Base-by-base conservation (phyloP, 306 rosid genomes). In the Rubus idaeus region DNA sequence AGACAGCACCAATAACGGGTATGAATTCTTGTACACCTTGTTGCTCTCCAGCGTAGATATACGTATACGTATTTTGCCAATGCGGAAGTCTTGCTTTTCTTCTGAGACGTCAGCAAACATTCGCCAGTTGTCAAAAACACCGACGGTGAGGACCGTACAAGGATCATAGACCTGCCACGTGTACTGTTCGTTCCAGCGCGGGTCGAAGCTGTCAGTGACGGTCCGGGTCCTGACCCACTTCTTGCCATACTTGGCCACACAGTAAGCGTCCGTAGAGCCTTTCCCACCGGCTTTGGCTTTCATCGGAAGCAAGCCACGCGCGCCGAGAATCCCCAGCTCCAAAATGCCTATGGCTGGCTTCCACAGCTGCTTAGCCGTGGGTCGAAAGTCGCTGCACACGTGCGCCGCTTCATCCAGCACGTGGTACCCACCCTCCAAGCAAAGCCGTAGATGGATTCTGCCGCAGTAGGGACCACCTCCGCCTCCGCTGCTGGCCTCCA, bases 361-460 rank as follows among this genome's bases (percentile, higher is more conserved):
- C 97, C 97, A 92, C 0, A 95, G 82, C 77, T 91, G 97, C 83
- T 95, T 95, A 0, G 99, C 97, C 44, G 99, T 90, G 41, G 97
- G 93, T 0, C 99, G 90, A 66, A 95, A 92, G 16, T 95, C 99
- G 47, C 99, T 95, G 84, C 97, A 90, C 85, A 95, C 86, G 81
- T 95, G 99, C 67, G 99, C 97, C 75, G 99, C 97, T 77, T 95
- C 99, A 55, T 95, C 99, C 3, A 92, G 89, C 89, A 95, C 99
- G 88, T 95, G 99, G 85, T 95, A 95, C 4, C 99, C 99, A 0
- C 97, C 99, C 23, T 95, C 99, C 51, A 95, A 70, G 83, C 97
- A 92, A 16, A 95, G 87, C 12, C 97, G 88, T 10, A 95, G 83
- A 69, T 84, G 89, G 68, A 95, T 79, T 81, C 99, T 75, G 3